phyloP scores from a whole-genome alignment of 75 land plant genomes.

The Picea glauca region DNA sequence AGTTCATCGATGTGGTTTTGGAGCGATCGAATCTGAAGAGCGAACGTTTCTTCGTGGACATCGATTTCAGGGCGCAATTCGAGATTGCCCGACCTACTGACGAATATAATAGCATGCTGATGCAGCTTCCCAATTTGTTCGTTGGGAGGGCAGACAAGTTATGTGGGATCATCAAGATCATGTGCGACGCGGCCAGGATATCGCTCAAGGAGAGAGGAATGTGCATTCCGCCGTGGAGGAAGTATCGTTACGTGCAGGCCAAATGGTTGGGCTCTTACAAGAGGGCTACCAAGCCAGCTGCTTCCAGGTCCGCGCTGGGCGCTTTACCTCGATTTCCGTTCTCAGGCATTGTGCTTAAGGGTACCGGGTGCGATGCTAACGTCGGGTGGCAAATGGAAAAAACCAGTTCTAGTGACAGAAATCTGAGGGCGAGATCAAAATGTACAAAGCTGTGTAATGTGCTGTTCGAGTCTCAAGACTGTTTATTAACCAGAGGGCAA shows the following conservation, averaged over 20 bases:
- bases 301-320: slow-evolving; percentile 68
- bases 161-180: slow-evolving; percentile 19
- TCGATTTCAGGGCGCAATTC: slow-evolving; percentile 55
- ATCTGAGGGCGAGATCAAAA: not conserved
- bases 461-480: not conserved
- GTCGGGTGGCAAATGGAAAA: not conserved
- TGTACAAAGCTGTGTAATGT: not conserved
- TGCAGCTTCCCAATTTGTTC: slow-evolving; percentile 41
- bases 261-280: slow-evolving; percentile 43
- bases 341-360: not conserved
- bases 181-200: slow-evolving; percentile 31
- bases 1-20: slow-evolving; percentile 40
- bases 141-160: slow-evolving; percentile 50
- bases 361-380: not conserved
- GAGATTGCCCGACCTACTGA: slow-evolving; percentile 52
- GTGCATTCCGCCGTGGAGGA: slow-evolving; percentile 50
- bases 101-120: slow-evolving; percentile 35
- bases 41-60: slow-evolving; percentile 27
- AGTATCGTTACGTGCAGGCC: slow-evolving; percentile 33
- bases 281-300: slow-evolving; percentile 32
- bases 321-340: slow-evolving; percentile 36
- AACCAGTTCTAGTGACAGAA: too few species aligned
- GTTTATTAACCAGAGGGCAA: not conserved
- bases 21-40: not conserved
- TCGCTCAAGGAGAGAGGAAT: slow-evolving; percentile 36